Conservation (phyloP, 306 rosid species). For the Medicago lupulina region DNA sequence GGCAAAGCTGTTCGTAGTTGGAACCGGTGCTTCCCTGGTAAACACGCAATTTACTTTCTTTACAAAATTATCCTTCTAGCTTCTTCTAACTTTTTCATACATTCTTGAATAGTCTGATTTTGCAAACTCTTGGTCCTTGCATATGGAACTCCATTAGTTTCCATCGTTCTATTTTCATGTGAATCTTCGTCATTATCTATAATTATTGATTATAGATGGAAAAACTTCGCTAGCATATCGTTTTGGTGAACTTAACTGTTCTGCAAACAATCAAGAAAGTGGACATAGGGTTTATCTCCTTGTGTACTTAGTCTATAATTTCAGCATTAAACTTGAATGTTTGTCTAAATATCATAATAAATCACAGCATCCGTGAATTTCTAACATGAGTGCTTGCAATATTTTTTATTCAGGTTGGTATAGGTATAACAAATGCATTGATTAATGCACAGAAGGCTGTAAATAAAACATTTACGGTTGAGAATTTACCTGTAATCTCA, state of each 20-base stretch:
- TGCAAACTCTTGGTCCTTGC: conserved; percentile 18
- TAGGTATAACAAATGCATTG: conserved; percentile 81
- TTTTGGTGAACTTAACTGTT: not conserved
- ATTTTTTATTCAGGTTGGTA: conserved; percentile 69
- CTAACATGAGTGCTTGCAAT: conserved; percentile 14
- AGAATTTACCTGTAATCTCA: conserved; percentile 78
- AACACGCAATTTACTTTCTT: conserved; percentile 21
- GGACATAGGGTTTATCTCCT: not conserved
- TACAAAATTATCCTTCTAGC: conserved; percentile 12
- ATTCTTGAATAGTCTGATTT: not conserved
- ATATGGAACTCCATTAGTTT: too few relatives aligned
- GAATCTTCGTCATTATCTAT: too few relatives aligned
- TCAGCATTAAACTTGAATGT: too few relatives aligned
- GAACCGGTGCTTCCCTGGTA: conserved; percentile 76
- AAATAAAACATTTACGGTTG: conserved; percentile 64
- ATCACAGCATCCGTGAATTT: not conserved
- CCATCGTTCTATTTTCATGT: too few relatives aligned
- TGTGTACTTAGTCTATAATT: too few relatives aligned
- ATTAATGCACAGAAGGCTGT: conserved; percentile 68
- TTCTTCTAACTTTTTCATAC: conserved; percentile 12
- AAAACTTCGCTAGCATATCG: too few relatives aligned
- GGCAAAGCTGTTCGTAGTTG: conserved; percentile 87
- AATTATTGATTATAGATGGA: too few relatives aligned
- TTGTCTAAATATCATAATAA: conserved; percentile 1
- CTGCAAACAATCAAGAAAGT: not conserved